A percentile compares a stretch with the other conserved stretches of the same genome.
Conservation (phyloP, 164 flowering plant genomes). For the Litsea cubeba region DNA sequence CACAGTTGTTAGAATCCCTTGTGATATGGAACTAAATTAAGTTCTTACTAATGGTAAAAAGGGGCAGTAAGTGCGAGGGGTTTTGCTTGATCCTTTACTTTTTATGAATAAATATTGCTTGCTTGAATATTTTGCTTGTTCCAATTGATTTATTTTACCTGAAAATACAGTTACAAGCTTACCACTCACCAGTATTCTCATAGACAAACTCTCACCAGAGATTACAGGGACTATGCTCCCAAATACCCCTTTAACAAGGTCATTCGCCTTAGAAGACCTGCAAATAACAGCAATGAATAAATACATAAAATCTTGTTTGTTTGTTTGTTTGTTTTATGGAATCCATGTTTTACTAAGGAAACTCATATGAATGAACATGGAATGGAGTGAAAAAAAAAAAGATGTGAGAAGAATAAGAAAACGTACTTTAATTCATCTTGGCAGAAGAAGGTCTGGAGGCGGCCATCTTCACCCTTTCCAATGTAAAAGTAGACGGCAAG, state of each 20-base stretch:
- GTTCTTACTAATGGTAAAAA: background rate
- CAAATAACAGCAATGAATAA: background rate
- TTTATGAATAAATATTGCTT: no score
- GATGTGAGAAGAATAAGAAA: no score
- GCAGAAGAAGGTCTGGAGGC: conserved; percentile 63
- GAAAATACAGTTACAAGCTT: conserved; percentile 11
- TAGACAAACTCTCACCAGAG: conserved; percentile 49
- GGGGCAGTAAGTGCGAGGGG: background rate
- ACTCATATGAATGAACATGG: background rate
- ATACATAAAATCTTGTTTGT: no score
- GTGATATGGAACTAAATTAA: background rate
- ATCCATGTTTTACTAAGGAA: no score
- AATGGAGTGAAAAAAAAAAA: no score
- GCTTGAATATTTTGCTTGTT: no score
- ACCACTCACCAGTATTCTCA: conserved; percentile 54
- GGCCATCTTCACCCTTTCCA: conserved; percentile 46
- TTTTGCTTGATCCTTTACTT: no score
- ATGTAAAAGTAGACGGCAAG: conserved; percentile 80
- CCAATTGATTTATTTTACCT: no score
- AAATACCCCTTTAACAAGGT: conserved; percentile 44
- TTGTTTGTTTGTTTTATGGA: no score
- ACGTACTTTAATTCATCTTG: conserved; percentile 62
- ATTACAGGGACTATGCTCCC: conserved; percentile 70
- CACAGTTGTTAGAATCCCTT: background rate
- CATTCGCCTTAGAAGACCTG: conserved; percentile 65